Conservation (phyloP, 208 protist species). For the Crithidia brevicula region DNA sequence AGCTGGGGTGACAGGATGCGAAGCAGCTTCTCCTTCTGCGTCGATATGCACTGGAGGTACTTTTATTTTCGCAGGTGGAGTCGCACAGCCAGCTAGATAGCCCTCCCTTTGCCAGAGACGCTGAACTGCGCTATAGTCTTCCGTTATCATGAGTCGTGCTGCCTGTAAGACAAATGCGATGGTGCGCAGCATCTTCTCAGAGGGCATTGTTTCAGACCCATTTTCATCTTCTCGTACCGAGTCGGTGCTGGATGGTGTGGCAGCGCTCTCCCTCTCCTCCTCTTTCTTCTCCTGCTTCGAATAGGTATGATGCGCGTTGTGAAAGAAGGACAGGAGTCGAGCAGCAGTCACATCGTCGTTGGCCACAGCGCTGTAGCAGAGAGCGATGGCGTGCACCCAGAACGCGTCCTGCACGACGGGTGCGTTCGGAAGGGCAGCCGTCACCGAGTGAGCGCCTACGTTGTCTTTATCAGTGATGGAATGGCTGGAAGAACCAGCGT, state of each 20-base stretch:
- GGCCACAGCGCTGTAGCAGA: conserved; percentile 26
- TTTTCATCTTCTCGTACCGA: not conserved
- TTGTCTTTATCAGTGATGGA: too few species aligned
- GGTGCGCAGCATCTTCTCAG: not conserved
- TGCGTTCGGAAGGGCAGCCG: too few species aligned
- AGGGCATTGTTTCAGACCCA: not conserved
- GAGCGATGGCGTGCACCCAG: conserved; percentile 26
- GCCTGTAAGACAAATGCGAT: conserved; percentile 7
- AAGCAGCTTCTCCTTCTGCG: too few species aligned
- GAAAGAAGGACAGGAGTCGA: conserved; percentile 11
- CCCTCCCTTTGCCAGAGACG: conserved; percentile 5
- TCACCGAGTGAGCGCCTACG: too few species aligned
- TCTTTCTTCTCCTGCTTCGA: too few species aligned
- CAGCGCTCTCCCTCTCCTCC: too few species aligned
- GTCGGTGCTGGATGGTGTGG: not conserved
- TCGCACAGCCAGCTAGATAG: too few species aligned
- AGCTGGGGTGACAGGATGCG: too few species aligned
- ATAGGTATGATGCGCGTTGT: not conserved
- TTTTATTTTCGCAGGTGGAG: too few species aligned
- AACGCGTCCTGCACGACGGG: conserved; percentile 8
- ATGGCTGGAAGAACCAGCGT: too few species aligned
- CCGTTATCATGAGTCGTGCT: conserved; percentile 5
- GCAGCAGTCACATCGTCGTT: conserved; percentile 11
- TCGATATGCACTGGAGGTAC: too few species aligned
- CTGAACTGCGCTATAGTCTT: conserved; percentile 22